phyloP scores from a whole-genome alignment of 2,329 filamentous ascomycete genomes.

The Akanthomyces lecanii region DNA sequence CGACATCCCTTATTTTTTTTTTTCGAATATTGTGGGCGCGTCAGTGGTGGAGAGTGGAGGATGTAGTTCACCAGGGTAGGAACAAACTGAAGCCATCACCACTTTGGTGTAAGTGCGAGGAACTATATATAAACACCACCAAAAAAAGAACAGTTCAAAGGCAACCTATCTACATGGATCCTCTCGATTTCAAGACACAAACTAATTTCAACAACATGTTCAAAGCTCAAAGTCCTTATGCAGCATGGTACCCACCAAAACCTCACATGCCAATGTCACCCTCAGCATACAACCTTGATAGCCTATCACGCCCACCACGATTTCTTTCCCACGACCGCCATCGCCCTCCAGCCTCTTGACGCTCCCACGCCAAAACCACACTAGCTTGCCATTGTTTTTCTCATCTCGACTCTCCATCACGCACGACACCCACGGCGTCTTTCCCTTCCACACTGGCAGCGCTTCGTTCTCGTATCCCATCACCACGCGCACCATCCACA shows the following conservation, averaged over 20 bases:
- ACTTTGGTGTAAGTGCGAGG: neutral
- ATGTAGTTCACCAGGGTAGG: no score
- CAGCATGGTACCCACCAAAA: slow-evolving; percentile 63
- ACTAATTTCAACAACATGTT: neutral
- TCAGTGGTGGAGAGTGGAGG: no score
- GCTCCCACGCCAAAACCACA: slow-evolving; percentile 64
- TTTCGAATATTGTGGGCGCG: no score
- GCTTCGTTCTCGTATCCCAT: slow-evolving; percentile 68
- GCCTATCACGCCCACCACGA: slow-evolving; percentile 54
- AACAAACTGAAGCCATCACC: neutral
- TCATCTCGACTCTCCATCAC: slow-evolving; percentile 50
- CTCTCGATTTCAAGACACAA: no score
- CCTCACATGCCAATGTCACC: slow-evolving; percentile 75
- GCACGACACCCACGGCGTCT: slow-evolving; percentile 65
- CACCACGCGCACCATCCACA: slow-evolving; percentile 53
- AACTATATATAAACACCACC: neutral
- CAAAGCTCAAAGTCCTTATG: slow-evolving; percentile 23
- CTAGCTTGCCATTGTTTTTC: slow-evolving; percentile 36
- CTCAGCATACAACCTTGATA: slow-evolving; percentile 53
- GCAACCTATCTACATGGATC: neutral
- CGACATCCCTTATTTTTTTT: no score
- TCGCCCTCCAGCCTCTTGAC: slow-evolving; percentile 52
- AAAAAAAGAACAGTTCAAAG: no score
- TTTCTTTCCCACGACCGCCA: slow-evolving; percentile 45
- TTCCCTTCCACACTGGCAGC: slow-evolving; percentile 59